Evolutionary conservation across 371 early-diverging fungal species (phyloP).

Genomic region (Phascolomyces articulosus): DNA sequence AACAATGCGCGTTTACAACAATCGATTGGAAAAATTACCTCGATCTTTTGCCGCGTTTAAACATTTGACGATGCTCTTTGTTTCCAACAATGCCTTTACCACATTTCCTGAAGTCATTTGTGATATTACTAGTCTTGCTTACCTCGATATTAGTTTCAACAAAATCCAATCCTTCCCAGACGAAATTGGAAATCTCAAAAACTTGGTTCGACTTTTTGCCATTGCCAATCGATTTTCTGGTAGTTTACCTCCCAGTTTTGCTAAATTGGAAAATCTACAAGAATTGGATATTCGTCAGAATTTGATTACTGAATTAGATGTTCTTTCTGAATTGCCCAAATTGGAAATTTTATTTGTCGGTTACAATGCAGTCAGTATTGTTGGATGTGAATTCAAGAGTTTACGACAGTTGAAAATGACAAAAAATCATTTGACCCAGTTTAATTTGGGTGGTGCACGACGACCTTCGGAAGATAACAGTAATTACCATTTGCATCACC

Average conservation of each 20-base stretch:
- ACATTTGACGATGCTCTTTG: slow-evolving; percentile 64
- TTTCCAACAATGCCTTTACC: slow-evolving; percentile 83
- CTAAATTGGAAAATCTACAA: slow-evolving; percentile 62
- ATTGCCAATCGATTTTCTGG: slow-evolving; percentile 79
- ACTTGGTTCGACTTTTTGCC: slow-evolving; percentile 67
- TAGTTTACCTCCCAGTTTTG: slow-evolving; percentile 66
- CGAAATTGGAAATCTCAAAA: slow-evolving; percentile 67
- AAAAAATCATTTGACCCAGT: slow-evolving; percentile 67
- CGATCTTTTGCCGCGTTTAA: slow-evolving; percentile 58
- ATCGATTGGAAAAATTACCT: slow-evolving; percentile 72
- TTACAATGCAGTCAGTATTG: slow-evolving; percentile 70
- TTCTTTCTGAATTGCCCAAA: slow-evolving; percentile 58
- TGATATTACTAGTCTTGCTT: slow-evolving; percentile 59
- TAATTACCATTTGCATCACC: too few species aligned
- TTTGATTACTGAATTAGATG: slow-evolving; percentile 65
- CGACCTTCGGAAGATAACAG: slow-evolving; percentile 6
- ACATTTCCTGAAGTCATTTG: slow-evolving; percentile 69
- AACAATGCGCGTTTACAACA: slow-evolving; percentile 74
- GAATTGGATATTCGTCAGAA: slow-evolving; percentile 82
- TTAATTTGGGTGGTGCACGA: slow-evolving; percentile 29
- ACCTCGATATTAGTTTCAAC: slow-evolving; percentile 86
- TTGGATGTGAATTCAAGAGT: slow-evolving; percentile 43
- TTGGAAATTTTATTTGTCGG: slow-evolving; percentile 69
- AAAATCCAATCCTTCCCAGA: slow-evolving; percentile 76
- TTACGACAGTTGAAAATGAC: slow-evolving; percentile 52